These are phyloP conservation scores for Aspergillus niger DNA, from an alignment of 2,329 filamentous ascomycete species.

Conservation along the genomic window DNA sequence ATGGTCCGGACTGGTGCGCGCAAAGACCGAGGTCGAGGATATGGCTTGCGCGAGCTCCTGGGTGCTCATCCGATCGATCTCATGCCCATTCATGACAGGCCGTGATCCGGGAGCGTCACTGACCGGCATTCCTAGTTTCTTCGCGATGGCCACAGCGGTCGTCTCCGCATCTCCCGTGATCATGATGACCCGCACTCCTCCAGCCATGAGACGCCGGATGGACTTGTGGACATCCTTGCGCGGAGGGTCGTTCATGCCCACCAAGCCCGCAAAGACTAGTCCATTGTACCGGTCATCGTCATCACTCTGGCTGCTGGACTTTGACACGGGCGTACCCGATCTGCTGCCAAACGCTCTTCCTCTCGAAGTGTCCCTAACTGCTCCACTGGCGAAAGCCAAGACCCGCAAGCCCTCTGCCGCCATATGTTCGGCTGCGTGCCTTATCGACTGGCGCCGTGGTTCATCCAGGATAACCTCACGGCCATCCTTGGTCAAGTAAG, in stretches of 20 bases:
- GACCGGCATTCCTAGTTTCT: slow-evolving; percentile 91
- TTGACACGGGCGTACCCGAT: slow-evolving; percentile 50
- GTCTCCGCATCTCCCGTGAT: slow-evolving; percentile 97
- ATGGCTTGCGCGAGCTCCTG: slow-evolving; percentile 82
- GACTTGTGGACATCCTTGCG: slow-evolving; percentile 85
- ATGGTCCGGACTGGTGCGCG: slow-evolving; percentile 93
- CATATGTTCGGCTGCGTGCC: slow-evolving; percentile 81
- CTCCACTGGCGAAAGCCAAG: slow-evolving; percentile 87
- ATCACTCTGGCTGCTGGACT: slow-evolving; percentile 37
- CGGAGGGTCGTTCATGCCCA: slow-evolving; percentile 97
- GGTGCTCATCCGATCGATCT: slow-evolving; percentile 90
- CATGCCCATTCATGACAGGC: slow-evolving; percentile 80
- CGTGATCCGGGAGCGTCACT: slow-evolving; percentile 56
- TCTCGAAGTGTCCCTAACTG: slow-evolving; percentile 55
- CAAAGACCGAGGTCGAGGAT: slow-evolving; percentile 88
- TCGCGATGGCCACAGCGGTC: slow-evolving; percentile 90
- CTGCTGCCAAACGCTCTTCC: slow-evolving; percentile 54
- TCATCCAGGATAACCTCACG: slow-evolving; percentile 84
- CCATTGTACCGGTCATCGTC: slow-evolving; percentile 78
- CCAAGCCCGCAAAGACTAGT: slow-evolving; percentile 84
- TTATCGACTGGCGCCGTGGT: slow-evolving; percentile 69
- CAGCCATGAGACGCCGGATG: slow-evolving; percentile 86
- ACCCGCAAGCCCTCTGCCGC: slow-evolving; percentile 87
- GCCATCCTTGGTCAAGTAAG: slow-evolving; percentile 83
- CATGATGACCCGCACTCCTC: slow-evolving; percentile 97